Evolutionary conservation across 345 rosid species (phyloP).

Genomic region (Schrenkiella parvula): DNA sequence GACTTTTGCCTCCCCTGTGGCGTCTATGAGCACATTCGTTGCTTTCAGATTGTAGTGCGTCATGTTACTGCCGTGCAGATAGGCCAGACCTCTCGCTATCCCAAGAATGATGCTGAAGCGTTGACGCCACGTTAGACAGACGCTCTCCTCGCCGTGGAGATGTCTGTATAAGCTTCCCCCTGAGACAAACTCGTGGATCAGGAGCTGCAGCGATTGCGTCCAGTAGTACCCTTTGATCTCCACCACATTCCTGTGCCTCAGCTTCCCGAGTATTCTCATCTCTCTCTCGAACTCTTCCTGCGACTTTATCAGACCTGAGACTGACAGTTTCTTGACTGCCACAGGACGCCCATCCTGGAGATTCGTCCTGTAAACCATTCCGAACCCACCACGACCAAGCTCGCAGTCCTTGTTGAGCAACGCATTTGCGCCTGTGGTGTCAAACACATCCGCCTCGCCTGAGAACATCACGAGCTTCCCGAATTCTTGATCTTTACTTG

Average conservation of each 20-base stretch:
- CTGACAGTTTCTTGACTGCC: conserved; percentile 92
- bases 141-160: conserved; percentile 51
- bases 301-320: conserved; percentile 73
- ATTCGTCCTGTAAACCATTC: conserved; percentile 77
- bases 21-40: conserved; percentile 75
- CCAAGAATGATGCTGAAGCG: conserved; percentile 81
- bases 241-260: conserved; percentile 70
- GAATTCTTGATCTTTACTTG: conserved; percentile 70
- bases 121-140: conserved; percentile 72
- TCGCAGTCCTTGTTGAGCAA: conserved; percentile 93
- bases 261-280: conserved; percentile 67
- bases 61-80: conserved; percentile 65
- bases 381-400: conserved; percentile 98
- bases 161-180: conserved; percentile 74
- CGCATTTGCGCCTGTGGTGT: conserved; percentile 69
- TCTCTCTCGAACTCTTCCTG: conserved; percentile 89
- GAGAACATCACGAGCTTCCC: conserved; percentile 98
- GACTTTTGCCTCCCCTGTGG: conserved; percentile 72
- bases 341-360: conserved; percentile 78
- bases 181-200: conserved; percentile 71
- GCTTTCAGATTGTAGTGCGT: conserved; percentile 95
- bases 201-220: conserved; percentile 82
- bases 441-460: conserved; percentile 75
- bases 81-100: conserved; percentile 81
- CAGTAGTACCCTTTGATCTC: conserved; percentile 92